Evolutionary conservation across 192 early-diverging fungal species (phyloP).

Genomic region (Gamsiella multidivaricata): DNA sequence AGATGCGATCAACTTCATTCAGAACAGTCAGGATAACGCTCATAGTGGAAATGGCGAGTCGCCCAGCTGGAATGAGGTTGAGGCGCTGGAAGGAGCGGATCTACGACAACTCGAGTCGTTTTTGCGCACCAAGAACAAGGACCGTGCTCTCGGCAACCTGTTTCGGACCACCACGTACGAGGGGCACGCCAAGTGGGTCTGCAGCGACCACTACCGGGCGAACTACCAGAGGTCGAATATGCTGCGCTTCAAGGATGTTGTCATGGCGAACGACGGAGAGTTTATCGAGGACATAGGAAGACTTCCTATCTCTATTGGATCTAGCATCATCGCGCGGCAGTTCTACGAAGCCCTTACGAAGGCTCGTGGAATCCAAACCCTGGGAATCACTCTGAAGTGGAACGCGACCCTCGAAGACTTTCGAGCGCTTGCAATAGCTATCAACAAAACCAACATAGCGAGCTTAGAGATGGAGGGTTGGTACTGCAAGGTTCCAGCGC

Average conservation of each 20-base stretch:
- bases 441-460: background rate
- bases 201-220: conserved; percentile 12
- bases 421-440: background rate
- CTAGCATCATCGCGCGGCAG: background rate
- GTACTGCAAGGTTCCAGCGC: background rate
- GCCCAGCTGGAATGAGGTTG: background rate
- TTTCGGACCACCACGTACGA: background rate
- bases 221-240: background rate
- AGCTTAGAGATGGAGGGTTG: background rate
- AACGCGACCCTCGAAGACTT: background rate
- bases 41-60: background rate
- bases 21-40: background rate
- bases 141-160: background rate
- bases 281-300: background rate
- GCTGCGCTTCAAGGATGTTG: background rate
- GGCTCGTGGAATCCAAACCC: background rate
- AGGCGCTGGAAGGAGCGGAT: background rate
- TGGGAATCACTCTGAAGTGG: background rate
- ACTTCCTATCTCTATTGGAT: background rate
- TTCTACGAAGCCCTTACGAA: background rate
- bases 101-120: background rate
- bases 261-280: background rate
- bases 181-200: conserved; percentile 25
- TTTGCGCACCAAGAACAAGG: background rate
- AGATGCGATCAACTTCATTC: background rate